Percentiles rank a stretch among this genome's conserved stretches.
phyloP scores from a whole-genome alignment of 2,329 filamentous ascomycete species.

The Nothophaeocryptopus gaeumannii region DNA sequence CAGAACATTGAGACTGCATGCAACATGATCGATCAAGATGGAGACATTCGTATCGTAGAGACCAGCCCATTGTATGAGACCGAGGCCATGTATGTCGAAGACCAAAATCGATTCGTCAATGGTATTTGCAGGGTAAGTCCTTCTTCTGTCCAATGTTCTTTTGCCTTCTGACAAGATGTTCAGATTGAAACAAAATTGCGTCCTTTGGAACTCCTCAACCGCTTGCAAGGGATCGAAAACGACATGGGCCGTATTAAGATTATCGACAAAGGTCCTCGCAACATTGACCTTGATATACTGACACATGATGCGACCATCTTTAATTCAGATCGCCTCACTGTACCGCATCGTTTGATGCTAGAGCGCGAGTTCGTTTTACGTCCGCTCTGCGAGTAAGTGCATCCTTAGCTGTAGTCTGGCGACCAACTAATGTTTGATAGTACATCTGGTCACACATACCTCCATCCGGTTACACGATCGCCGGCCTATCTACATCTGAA shows the following conservation, averaged over 20 bases:
- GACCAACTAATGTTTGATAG: neutral
- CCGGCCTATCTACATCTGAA: slow-evolving; percentile 36
- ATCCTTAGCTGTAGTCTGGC: slow-evolving; percentile 2
- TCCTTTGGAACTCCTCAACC: slow-evolving; percentile 73
- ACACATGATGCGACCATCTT: slow-evolving; percentile 70
- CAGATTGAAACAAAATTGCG: slow-evolving; percentile 77
- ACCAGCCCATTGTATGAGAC: slow-evolving; percentile 94
- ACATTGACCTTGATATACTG: slow-evolving; percentile 91
- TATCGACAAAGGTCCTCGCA: slow-evolving; percentile 89
- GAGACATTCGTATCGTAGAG: slow-evolving; percentile 68
- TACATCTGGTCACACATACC: neutral
- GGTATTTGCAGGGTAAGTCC: slow-evolving; percentile 79
- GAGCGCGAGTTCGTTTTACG: slow-evolving; percentile 93
- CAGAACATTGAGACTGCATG: slow-evolving; percentile 83
- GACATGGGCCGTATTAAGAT: slow-evolving; percentile 75
- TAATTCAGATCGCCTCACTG: slow-evolving; percentile 67
- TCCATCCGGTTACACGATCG: slow-evolving; percentile 15
- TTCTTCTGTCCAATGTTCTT: neutral
- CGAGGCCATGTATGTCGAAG: slow-evolving; percentile 90
- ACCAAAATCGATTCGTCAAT: slow-evolving; percentile 87
- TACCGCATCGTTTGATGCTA: slow-evolving; percentile 80
- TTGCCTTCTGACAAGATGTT: neutral
- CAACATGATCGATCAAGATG: slow-evolving; percentile 64
- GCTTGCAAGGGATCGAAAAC: slow-evolving; percentile 80
- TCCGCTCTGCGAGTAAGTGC: slow-evolving; percentile 71